A percentile compares a stretch with the other conserved stretches of the same genome.
These are phyloP conservation scores for Nephelium lappaceum DNA, from an alignment of 345 rosid species.

Conservation along the genomic window DNA sequence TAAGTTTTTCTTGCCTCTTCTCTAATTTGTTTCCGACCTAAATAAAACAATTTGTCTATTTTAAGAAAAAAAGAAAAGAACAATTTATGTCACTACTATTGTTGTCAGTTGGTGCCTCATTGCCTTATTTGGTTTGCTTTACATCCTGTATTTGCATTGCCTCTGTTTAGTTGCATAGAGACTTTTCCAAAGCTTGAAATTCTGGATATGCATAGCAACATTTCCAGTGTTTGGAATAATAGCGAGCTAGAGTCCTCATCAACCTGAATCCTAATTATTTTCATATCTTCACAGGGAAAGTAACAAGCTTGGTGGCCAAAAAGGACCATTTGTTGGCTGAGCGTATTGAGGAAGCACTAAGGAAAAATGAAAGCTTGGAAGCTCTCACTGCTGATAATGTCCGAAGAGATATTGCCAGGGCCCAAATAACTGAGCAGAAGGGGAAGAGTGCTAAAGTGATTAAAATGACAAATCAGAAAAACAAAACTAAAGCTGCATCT, in stretches of 20 bases:
- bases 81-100: background rate
- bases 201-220: background rate
- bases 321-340: conserved; percentile 59
- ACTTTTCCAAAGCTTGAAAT: background rate
- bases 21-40: too few species aligned
- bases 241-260: background rate
- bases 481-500: conserved; percentile 33
- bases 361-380: conserved; percentile 85
- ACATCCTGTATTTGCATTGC: background rate
- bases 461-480: conserved; percentile 49
- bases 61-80: too few species aligned
- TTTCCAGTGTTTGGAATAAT: background rate
- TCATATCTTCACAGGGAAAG: conserved; percentile 63
- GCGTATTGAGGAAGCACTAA: conserved; percentile 76
- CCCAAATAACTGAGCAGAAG: conserved; percentile 63
- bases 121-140: background rate
- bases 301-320: conserved; percentile 81
- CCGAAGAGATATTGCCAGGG: conserved; percentile 65
- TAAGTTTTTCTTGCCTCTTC: background rate
- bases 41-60: too few species aligned
- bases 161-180: background rate
- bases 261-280: background rate
- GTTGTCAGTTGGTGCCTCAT: background rate
- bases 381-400: conserved; percentile 66
- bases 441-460: conserved; percentile 50